phyloP scores from a whole-genome alignment of 2,329 filamentous ascomycete genomes.

The Cadophora luteo-olivacea region DNA sequence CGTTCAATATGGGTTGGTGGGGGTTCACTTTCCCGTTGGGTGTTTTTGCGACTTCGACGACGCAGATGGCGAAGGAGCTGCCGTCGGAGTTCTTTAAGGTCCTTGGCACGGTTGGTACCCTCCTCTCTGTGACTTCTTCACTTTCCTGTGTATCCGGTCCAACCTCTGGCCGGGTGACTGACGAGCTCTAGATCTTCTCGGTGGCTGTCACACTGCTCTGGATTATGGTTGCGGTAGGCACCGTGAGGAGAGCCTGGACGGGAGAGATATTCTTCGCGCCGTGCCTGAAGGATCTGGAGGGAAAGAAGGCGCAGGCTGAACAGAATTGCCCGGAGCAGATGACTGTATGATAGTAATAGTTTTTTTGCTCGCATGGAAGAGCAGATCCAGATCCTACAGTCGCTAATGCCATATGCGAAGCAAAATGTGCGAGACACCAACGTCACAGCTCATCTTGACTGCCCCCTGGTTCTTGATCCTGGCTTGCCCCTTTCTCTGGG shows the following conservation, averaged over 20 bases:
- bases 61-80: not conserved
- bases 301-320: slow-evolving; percentile 25
- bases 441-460: no score
- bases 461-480: no score
- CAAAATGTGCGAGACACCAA: no score
- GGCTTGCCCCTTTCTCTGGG: no score
- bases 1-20: slow-evolving; percentile 16
- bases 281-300: slow-evolving; percentile 48
- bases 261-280: slow-evolving; percentile 60
- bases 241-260: slow-evolving; percentile 53
- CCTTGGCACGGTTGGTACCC: not conserved
- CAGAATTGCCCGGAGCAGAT: slow-evolving; percentile 13
- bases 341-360: slow-evolving; percentile 4
- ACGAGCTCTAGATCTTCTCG: no score
- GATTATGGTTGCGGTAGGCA: slow-evolving; percentile 55
- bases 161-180: no score
- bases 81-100: slow-evolving; percentile 8
- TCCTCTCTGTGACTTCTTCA: not conserved
- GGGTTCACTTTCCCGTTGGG: slow-evolving; percentile 9
- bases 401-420: no score
- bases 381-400: no score
- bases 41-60: slow-evolving; percentile 10
- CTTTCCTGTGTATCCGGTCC: no score
- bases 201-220: not conserved
- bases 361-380: no score